Base-by-base conservation (phyloP, 352 stramenopile genomes). In the Phytophthora sp. region DNA sequence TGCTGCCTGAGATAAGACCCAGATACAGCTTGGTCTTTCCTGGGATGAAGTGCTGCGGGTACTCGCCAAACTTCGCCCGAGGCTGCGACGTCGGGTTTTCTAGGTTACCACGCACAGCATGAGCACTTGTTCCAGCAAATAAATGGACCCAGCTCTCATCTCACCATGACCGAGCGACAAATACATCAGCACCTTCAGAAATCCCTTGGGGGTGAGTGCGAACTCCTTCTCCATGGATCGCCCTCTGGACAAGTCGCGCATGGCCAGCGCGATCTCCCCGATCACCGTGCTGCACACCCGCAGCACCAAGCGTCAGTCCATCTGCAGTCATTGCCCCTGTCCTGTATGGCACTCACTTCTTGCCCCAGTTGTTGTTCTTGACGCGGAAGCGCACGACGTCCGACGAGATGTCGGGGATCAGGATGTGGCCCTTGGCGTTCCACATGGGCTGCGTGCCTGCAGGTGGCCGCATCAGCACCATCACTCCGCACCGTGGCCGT, bases 191-290 rank as follows among this genome's bases (percentile, higher is more conserved):
- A 92, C 74, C 43, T 83, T 84, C 21, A 92, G 32, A 54, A 85
- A 92, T 0, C 84, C 84, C 65, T 87, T 77, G 17, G 84, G 84
- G 17, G 79, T 84, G 30, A 92, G 44, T 42, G 79, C 84, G 41
- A 91, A 89, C 69, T 92, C 81, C 60, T 91, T 91, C 54, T 92
- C 81, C 75, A 92, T 91, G 17, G 81, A 89, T 20, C 81, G 79
- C 31, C 84, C 84, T 24, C 84, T 81, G 6, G 84, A 89, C 34
- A 92, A 63, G 41, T 92, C 84, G 24, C 80, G 71, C 66, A 92
- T 65, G 15, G 84, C 70, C n/a, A 92, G 42, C 21, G 79, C 73
- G n/a, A 84, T 76, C 45, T 92, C 82, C 24, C 84, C 84, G 39
- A 92, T 92, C 32, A 77, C 68, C 21, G 88, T 85, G 53, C 84